Evolutionary conservation across 371 early-diverging fungal species (phyloP).

Genomic region (Syncephalastrum racemosum): DNA sequence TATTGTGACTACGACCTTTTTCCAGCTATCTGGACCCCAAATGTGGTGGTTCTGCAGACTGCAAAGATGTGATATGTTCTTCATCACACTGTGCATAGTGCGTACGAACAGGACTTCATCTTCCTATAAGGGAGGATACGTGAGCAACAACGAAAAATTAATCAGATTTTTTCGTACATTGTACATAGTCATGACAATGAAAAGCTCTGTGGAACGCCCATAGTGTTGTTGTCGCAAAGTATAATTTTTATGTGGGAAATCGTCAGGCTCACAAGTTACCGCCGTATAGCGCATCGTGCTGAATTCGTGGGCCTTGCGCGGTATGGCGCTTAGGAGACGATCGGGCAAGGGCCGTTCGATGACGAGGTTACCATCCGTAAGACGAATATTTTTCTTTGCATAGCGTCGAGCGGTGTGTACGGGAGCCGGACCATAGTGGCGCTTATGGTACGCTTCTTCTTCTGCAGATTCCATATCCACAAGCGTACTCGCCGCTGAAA

Average conservation of each 20-base stretch:
- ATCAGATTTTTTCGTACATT: neutral
- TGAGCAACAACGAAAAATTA: neutral
- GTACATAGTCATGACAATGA: conserved; percentile 73
- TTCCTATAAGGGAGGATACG: conserved; percentile 37
- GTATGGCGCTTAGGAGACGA: conserved; percentile 30
- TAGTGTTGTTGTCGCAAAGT: conserved; percentile 78
- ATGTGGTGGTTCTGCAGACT: conserved; percentile 50
- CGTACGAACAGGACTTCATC: conserved; percentile 67
- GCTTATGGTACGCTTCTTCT: neutral
- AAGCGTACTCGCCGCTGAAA: conserved; percentile 13
- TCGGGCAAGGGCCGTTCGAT: conserved; percentile 52
- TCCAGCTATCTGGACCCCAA: conserved; percentile 83
- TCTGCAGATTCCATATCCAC: conserved; percentile 2
- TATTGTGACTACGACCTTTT: conserved; percentile 83
- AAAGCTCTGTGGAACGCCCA: conserved; percentile 82
- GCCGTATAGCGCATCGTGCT: conserved; percentile 82
- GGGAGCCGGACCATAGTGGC: conserved; percentile 43
- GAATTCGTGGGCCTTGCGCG: conserved; percentile 59
- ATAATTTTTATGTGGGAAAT: conserved; percentile 71
- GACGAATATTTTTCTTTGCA: conserved; percentile 40
- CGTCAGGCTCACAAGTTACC: conserved; percentile 83
- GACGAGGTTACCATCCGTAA: conserved; percentile 60
- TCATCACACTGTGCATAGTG: conserved; percentile 76
- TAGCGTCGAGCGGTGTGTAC: conserved; percentile 36
- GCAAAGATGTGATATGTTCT: conserved; percentile 79